A percentile compares a stretch with the other conserved stretches of the same genome.
These are phyloP conservation scores for Juglanconis sp. DNA, from an alignment of 2,329 filamentous ascomycete genomes.

Conservation along the genomic window DNA sequence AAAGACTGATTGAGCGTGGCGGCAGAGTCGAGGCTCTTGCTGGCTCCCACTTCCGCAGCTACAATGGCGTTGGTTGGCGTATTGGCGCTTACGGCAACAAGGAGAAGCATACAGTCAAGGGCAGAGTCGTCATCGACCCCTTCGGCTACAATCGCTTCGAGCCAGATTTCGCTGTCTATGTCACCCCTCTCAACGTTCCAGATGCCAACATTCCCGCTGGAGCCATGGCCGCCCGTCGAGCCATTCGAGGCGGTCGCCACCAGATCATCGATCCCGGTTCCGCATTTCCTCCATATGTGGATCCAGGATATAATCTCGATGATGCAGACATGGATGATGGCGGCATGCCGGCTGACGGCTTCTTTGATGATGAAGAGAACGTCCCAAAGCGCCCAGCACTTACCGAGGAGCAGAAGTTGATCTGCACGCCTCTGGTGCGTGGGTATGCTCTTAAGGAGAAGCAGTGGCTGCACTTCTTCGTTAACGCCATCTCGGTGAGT, in stretches of 20 bases:
- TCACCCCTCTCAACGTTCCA: slow-evolving; percentile 1
- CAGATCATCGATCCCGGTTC: not conserved
- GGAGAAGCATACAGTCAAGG: slow-evolving; percentile 20
- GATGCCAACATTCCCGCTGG: not conserved
- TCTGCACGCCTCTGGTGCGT: slow-evolving; percentile 27
- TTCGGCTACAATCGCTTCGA: slow-evolving; percentile 28
- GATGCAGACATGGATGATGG: not conserved
- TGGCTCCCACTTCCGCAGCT: slow-evolving; percentile 31
- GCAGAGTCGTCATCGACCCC: slow-evolving; percentile 33
- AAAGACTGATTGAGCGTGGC: slow-evolving; percentile 26
- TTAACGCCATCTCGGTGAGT: slow-evolving; percentile 27
- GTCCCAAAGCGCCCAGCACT: slow-evolving; percentile 8
- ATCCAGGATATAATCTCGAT: not conserved
- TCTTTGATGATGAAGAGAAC: not conserved
- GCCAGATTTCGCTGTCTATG: slow-evolving; percentile 22
- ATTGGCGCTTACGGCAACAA: slow-evolving; percentile 16
- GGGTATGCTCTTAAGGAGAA: slow-evolving; percentile 44
- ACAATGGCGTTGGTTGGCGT: slow-evolving; percentile 27
- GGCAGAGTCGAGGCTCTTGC: slow-evolving; percentile 29
- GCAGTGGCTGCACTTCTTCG: slow-evolving; percentile 42
- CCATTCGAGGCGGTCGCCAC: not conserved
- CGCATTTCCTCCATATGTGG: not conserved
- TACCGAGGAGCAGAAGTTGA: slow-evolving; percentile 25
- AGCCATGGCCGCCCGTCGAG: not conserved
- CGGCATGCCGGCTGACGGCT: not conserved